Base-by-base conservation (phyloP, 1,139 yeast genomes). In the Tardiomyces blankii region DNA sequence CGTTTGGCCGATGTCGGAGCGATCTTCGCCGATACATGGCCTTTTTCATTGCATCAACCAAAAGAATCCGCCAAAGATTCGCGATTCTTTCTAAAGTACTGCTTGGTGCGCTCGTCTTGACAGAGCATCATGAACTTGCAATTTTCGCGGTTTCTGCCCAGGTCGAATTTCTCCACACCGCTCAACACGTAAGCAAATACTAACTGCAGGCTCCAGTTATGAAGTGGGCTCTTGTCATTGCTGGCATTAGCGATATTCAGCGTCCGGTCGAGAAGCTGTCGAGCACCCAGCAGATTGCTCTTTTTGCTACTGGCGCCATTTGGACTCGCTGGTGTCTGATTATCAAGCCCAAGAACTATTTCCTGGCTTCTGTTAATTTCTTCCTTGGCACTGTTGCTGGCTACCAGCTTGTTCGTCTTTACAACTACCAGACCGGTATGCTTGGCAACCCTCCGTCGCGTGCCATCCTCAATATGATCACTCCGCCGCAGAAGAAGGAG, bases 271-370 rank as follows among this genome's bases (percentile, higher is more conserved):
- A 89, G 60, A 82, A 82, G 58, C 72, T 91, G 47, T 80, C 91
- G 44, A 96, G 96, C 48, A 82, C 96, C 27, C 98, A 91, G 66
- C 95, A 86, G 64, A 64, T 83, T 51, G 95, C 98, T 0, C 73
- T 91, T 49, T 75, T 85, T 57, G 91, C 91, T 43, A 91, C 98
- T 1, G 98, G 97, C 48, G 79, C 78, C 46, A 88, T 91, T 58
- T 91, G 98, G 98, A 91, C 98, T 42, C 80, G 98, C 64, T 91
- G 98, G 98, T 89, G 96, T 30, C 77, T 88, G 66, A 93, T 88
- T 52, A 91, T 91, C 62, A 80, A 72, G 57, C 98, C 98, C 45
- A 82, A 85, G 67, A 91, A 91, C 69, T 73, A 75, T 55, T 70
- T 91, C 50, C 74, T 91, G 56, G 98, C 97, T 3, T 80, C 93